Evolutionary conservation across 108 stramenopile genomes (phyloP), one percentile per base, ranked within the genome.

Genomic region (Nitzschia sp.): DNA sequence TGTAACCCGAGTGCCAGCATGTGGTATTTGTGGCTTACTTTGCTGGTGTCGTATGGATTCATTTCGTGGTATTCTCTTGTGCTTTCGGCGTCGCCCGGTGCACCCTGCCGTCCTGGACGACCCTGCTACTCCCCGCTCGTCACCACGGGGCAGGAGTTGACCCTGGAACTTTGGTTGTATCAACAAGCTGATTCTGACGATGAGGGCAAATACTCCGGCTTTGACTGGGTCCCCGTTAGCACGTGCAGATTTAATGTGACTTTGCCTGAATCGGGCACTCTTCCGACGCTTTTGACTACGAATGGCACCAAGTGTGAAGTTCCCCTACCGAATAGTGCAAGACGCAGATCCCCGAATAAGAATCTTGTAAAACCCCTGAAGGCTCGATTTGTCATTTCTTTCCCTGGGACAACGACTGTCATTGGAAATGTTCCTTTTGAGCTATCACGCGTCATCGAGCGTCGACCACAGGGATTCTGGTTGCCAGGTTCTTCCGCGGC

Each of bases 21-120:
- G 72, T 59, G 64, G 72, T 74, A 30, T 35, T 11, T 66, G 21
- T 74, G 72, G 72, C 38, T 74, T 17, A 0, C 23, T 5, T 18
- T 66, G 36, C 38, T 74, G 24, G 4, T 74, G 4, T 54, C 57
- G 1, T 74, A 74, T 24, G 27, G 25, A 8, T 3, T 21, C 45
- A 33, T 64, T 9, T 65, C 72, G 18, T 74, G 72, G 72, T 24
- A 34, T 21, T 74, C 72, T 5, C 31, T 74, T 32, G 33, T 59
- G 25, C 63, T 65, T 25, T 53, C 72, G 15, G 54, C 57, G 17
- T 30, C 33, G 38, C 72, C 72, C 5, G 24, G 19, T n/a, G 34
- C 54, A 4, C 30, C 57, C 21, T 74, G 72, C 31, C 25, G 30
- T 23, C 18, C 33, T 45, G 27, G 19, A 17, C 23, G 38, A 9